A percentile compares a stretch with the other conserved stretches of the same genome.
These are phyloP conservation scores for Coemansia sp. DNA, from an alignment of 192 early-diverging fungal species.

Conservation along the genomic window DNA sequence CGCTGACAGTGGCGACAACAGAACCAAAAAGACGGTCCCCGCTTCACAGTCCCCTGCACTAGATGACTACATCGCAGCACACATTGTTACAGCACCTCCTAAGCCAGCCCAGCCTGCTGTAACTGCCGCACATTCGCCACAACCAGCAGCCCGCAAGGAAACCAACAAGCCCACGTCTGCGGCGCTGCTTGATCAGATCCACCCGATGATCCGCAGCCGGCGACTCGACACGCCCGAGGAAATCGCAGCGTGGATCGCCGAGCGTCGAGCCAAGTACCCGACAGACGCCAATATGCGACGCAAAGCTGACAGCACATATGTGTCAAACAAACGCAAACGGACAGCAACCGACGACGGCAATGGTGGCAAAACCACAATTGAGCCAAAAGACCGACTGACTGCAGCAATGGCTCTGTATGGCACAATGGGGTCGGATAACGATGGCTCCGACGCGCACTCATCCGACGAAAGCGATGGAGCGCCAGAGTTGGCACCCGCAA, in stretches of 20 bases:
- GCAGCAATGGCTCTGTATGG: not conserved
- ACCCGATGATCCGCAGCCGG: constrained; percentile 47
- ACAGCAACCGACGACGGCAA: not conserved
- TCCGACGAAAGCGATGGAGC: constrained; percentile 8
- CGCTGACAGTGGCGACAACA: not conserved
- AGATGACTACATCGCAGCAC: constrained; percentile 25
- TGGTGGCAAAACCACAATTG: not conserved
- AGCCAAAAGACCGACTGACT: not conserved
- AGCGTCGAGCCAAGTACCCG: constrained; percentile 77
- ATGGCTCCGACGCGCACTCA: constrained; percentile 2
- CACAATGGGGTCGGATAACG: not conserved
- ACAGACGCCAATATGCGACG: constrained; percentile 64
- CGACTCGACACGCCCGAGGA: constrained; percentile 66
- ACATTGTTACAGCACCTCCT: not conserved
- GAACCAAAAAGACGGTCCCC: not conserved
- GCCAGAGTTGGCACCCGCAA: constrained; percentile 23
- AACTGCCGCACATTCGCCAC: not conserved
- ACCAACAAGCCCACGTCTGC: not conserved
- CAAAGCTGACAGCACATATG: constrained; percentile 39
- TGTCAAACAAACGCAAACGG: constrained; percentile 22
- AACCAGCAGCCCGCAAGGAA: not conserved
- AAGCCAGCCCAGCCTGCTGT: constrained; percentile 5
- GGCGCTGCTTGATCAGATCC: constrained; percentile 23
- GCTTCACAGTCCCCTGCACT: not conserved
- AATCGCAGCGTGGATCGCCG: constrained; percentile 80